Percentiles rank a stretch among this genome's conserved stretches.
Evolutionary conservation across 2,329 filamentous ascomycete species (phyloP).

Genomic region (Colletotrichum neosansevieriae): DNA sequence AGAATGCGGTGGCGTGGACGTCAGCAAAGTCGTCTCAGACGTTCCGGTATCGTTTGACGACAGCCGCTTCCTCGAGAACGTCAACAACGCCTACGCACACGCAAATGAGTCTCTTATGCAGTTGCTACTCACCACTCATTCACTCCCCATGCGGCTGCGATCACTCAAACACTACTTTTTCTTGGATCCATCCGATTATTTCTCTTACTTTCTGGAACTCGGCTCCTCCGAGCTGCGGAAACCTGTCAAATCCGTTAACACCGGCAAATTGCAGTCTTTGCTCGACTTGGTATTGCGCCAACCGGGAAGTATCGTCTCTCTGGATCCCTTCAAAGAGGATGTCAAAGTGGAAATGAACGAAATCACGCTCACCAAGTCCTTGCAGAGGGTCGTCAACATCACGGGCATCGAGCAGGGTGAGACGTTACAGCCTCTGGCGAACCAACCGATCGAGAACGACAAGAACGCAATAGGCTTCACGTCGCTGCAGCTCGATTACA

Average conservation of each 20-base stretch:
- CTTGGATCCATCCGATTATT: slow-evolving; percentile 96
- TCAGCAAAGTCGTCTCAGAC: slow-evolving; percentile 87
- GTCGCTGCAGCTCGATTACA: slow-evolving; percentile 92
- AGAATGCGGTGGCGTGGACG: slow-evolving; percentile 95
- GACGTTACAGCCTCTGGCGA: slow-evolving; percentile 78
- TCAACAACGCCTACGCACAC: slow-evolving; percentile 93
- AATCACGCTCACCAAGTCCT: slow-evolving; percentile 88
- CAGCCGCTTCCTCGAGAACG: slow-evolving; percentile 90
- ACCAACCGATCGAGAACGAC: slow-evolving; percentile 78
- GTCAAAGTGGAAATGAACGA: slow-evolving; percentile 98
- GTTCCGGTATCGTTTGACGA: slow-evolving; percentile 96
- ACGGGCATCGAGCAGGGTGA: slow-evolving; percentile 94
- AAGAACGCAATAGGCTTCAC: slow-evolving; percentile 92
- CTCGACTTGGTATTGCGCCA: slow-evolving; percentile 98
- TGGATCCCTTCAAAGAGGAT: slow-evolving; percentile 98
- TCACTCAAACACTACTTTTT: slow-evolving; percentile 99
- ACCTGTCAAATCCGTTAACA: slow-evolving; percentile 88
- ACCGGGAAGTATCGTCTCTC: slow-evolving; percentile 90
- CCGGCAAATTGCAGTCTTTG: slow-evolving; percentile 91
- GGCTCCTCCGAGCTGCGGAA: slow-evolving; percentile 91
- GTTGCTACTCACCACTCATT: slow-evolving; percentile 91
- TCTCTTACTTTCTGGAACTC: slow-evolving; percentile 96
- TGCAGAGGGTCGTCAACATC: slow-evolving; percentile 97
- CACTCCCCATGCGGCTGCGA: slow-evolving; percentile 84
- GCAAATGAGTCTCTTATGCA: slow-evolving; percentile 95